Conservation (phyloP, 2,329 filamentous ascomycete genomes). For the Ophiocordyceps australis region DNA sequence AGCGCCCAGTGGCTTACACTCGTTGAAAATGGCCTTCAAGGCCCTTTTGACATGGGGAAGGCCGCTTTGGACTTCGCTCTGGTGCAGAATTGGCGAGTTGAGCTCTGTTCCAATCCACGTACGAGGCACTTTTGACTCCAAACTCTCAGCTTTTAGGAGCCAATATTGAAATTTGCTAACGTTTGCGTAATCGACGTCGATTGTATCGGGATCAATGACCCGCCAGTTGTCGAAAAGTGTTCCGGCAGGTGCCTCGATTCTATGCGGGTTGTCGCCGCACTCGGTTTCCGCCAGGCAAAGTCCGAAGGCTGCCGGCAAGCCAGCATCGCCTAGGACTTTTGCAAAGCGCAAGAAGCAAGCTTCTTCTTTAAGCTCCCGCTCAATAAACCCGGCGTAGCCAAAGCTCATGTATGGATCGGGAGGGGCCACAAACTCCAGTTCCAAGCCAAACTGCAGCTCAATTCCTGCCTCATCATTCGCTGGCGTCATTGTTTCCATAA, state of each 20-base stretch:
- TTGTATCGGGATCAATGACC: constrained; percentile 2
- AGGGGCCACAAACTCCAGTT: constrained; percentile 5
- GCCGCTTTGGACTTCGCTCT: constrained; percentile 3
- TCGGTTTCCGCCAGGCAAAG: background rate
- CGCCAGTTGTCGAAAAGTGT: constrained; percentile 1
- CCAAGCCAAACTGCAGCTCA: constrained; percentile 4
- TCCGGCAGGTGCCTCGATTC: background rate
- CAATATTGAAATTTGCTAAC: constrained; percentile 2
- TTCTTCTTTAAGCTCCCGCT: no score
- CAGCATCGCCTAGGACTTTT: constrained; percentile 1
- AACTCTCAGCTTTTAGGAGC: constrained; percentile 2
- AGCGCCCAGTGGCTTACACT: background rate
- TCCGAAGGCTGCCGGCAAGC: constrained; percentile 3
- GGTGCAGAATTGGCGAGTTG: constrained; percentile 4
- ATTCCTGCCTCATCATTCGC: background rate
- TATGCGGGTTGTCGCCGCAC: background rate
- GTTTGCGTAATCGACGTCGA: background rate
- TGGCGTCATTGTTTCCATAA: no score
- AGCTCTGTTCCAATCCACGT: constrained; percentile 2
- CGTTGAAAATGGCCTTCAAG: constrained; percentile 1
- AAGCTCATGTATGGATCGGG: background rate
- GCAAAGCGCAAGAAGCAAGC: constrained; percentile 2
- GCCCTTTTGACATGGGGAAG: constrained; percentile 2
- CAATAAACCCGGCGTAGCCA: no score
- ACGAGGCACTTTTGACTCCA: background rate